Conservation (phyloP, 495 filamentous ascomycete genomes). For the Xylaria castorea region DNA sequence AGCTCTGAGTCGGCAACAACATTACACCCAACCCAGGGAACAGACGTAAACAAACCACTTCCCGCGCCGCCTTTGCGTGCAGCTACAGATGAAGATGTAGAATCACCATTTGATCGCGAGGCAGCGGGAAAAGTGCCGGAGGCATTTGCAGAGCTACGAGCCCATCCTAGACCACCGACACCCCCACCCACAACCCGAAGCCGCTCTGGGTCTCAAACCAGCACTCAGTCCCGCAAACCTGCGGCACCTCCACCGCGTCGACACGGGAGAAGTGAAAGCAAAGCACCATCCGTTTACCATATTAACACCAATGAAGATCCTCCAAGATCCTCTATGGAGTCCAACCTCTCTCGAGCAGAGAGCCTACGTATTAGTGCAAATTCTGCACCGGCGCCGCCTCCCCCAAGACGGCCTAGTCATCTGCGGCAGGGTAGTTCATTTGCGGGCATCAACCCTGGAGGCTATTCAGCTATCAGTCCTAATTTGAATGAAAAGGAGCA, state of each 20-base stretch:
- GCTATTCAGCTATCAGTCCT: slow-evolving; percentile 21
- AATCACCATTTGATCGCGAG: slow-evolving; percentile 53
- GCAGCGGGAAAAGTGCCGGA: slow-evolving; percentile 55
- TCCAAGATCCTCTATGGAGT: slow-evolving; percentile 52
- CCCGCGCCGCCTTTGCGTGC: slow-evolving; percentile 52
- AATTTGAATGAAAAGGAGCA: slow-evolving; percentile 31
- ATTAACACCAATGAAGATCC: slow-evolving; percentile 44
- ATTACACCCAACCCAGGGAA: slow-evolving; percentile 28
- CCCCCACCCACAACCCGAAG: slow-evolving; percentile 43
- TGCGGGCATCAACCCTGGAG: slow-evolving; percentile 31
- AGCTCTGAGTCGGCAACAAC: slow-evolving; percentile 25
- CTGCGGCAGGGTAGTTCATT: slow-evolving; percentile 38
- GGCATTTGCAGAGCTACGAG: slow-evolving; percentile 38
- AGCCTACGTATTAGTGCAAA: slow-evolving; percentile 43
- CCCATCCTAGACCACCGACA: slow-evolving; percentile 37
- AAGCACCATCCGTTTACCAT: slow-evolving; percentile 34
- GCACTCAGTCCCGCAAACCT: slow-evolving; percentile 45
- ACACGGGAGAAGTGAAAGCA: slow-evolving; percentile 51
- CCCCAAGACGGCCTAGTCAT: slow-evolving; percentile 50
- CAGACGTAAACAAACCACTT: slow-evolving; percentile 59
- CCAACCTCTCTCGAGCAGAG: slow-evolving; percentile 49
- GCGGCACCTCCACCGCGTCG: slow-evolving; percentile 57
- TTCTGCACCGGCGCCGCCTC: slow-evolving; percentile 49
- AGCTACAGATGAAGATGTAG: slow-evolving; percentile 45
- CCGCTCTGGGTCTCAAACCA: slow-evolving; percentile 41